These are phyloP conservation scores for Typha latifolia DNA, from an alignment of 176 grass and related monocot species.

Conservation along the genomic window DNA sequence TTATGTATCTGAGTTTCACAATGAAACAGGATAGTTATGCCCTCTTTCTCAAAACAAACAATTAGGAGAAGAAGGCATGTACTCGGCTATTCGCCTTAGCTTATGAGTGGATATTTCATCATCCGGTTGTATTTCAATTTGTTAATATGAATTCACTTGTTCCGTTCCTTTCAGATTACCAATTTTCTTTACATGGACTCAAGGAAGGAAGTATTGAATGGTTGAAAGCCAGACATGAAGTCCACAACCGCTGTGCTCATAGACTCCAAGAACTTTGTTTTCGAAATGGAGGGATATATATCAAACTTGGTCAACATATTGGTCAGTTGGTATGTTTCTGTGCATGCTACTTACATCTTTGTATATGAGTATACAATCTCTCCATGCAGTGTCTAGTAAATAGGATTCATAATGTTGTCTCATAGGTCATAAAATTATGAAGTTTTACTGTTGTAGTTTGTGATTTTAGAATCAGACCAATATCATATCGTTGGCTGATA, in stretches of 20 bases:
- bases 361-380: background rate
- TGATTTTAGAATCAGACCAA: too few relatives aligned
- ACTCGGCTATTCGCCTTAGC: too few relatives aligned
- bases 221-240: slow-evolving; percentile 36
- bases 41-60: too few relatives aligned
- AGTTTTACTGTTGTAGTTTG: background rate
- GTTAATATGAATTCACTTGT: background rate
- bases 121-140: too few relatives aligned
- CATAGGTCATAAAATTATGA: background rate
- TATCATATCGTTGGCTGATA: too few relatives aligned
- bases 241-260: slow-evolving; percentile 67
- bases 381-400: background rate
- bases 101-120: too few relatives aligned
- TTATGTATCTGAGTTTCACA: too few relatives aligned
- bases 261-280: slow-evolving; percentile 85
- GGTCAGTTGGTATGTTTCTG: slow-evolving; percentile 54
- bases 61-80: too few relatives aligned
- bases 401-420: background rate
- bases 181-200: slow-evolving; percentile 68
- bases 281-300: slow-evolving; percentile 93
- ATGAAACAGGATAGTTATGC: too few relatives aligned
- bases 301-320: slow-evolving; percentile 95
- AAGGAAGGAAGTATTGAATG: slow-evolving; percentile 44
- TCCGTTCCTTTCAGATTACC: slow-evolving; percentile 41
- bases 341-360: background rate